Percentiles rank a stretch among this genome's conserved stretches.
phyloP scores from a whole-genome alignment of 2,329 filamentous ascomycete genomes.

The Macrophomina tecta region DNA sequence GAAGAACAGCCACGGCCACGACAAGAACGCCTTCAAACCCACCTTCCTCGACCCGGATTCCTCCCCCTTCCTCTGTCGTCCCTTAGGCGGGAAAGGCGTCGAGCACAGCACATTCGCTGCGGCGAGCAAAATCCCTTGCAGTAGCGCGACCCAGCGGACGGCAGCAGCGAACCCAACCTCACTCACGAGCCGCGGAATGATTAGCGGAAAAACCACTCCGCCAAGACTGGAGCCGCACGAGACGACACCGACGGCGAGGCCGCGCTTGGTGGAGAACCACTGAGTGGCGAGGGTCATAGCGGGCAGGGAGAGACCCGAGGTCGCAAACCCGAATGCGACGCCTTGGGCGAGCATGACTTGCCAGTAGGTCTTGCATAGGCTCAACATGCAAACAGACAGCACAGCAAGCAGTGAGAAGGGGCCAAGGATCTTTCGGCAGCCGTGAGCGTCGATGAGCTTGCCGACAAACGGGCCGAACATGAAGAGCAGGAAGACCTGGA shows the following conservation, averaged over 20 bases:
- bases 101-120: constrained; percentile 24
- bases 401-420: constrained; percentile 58
- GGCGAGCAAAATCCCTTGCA: constrained; percentile 26
- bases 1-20: constrained; percentile 25
- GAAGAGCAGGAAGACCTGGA: constrained; percentile 28
- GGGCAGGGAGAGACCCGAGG: constrained; percentile 52
- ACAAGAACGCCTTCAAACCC: constrained; percentile 21
- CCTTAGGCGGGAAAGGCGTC: constrained; percentile 23
- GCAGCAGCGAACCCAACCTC: constrained; percentile 61
- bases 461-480: constrained; percentile 61
- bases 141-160: constrained; percentile 43
- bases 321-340: constrained; percentile 55
- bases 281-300: constrained; percentile 54
- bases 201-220: constrained; percentile 66
- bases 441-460: constrained; percentile 64
- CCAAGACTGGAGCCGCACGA: constrained; percentile 53
- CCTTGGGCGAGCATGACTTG: constrained; percentile 58
- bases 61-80: constrained; percentile 1
- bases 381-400: constrained; percentile 64
- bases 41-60: neutral
- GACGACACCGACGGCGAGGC: constrained; percentile 53
- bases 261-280: constrained; percentile 54
- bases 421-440: constrained; percentile 60
- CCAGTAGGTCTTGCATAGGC: constrained; percentile 57
- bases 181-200: constrained; percentile 53